These are phyloP conservation scores for Rosa multiflora DNA, from an alignment of 306 rosid genomes.

Conservation along the genomic window DNA sequence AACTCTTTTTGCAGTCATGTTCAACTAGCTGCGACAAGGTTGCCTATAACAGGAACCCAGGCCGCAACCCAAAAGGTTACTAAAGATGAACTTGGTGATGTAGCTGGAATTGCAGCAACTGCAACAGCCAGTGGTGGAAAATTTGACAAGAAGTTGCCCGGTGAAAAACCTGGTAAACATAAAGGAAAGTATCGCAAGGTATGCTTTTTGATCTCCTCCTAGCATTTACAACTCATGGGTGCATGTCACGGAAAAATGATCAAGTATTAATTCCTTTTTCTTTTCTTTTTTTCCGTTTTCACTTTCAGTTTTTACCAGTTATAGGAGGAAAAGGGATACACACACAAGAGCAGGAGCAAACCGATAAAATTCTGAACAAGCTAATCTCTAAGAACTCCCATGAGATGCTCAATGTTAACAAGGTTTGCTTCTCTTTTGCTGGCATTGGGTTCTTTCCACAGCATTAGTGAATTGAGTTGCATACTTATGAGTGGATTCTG, in stretches of 20 bases:
- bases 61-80: conserved; percentile 66
- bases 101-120: conserved; percentile 86
- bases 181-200: conserved; percentile 91
- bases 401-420: conserved; percentile 69
- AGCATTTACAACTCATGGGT: neutral
- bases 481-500: neutral
- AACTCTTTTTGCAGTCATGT: conserved; percentile 61
- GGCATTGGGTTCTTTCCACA: conserved; percentile 1
- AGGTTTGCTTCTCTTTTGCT: conserved; percentile 41
- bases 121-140: conserved; percentile 97
- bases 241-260: neutral
- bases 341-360: conserved; percentile 72
- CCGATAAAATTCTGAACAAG: conserved; percentile 80
- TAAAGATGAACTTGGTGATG: conserved; percentile 72
- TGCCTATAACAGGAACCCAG: conserved; percentile 92
- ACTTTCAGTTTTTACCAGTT: conserved; percentile 79
- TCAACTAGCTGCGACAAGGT: conserved; percentile 83
- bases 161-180: conserved; percentile 80
- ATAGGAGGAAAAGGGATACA: conserved; percentile 65
- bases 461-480: neutral
- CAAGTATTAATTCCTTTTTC: conserved; percentile 14
- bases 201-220: conserved; percentile 6
- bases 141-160: conserved; percentile 81
- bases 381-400: conserved; percentile 81
- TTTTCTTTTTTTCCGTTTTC: conserved; percentile 19